Evolutionary conservation across 83 land plant genomes (phyloP).

Genomic region (Thuja plicata): DNA sequence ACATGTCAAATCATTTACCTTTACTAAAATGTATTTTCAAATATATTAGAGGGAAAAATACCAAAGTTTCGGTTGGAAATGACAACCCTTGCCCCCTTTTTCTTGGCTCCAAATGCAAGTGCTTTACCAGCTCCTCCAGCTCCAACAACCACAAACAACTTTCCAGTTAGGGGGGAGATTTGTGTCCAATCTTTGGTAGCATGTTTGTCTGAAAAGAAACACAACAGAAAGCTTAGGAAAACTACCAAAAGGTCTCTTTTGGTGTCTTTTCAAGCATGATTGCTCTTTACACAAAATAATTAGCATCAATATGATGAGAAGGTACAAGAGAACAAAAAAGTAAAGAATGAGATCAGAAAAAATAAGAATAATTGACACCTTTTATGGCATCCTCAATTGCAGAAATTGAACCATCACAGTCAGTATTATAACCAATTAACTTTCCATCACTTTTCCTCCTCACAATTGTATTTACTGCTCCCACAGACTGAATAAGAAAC

Average conservation of each 20-base stretch:
- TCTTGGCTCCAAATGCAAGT: constrained; percentile 52
- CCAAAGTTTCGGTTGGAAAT: constrained; percentile 50
- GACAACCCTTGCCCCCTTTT: constrained; percentile 38
- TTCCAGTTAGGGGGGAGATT: constrained; percentile 32
- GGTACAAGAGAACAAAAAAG: not conserved
- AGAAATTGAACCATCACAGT: constrained; percentile 22
- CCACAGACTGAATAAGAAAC: constrained; percentile 19
- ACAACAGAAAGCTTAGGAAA: not conserved
- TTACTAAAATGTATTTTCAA: not conserved
- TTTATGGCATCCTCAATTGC: constrained; percentile 26
- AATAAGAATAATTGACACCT: not conserved
- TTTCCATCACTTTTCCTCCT: constrained; percentile 24
- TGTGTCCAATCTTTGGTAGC: not conserved
- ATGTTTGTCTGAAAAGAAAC: not conserved
- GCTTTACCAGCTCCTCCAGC: constrained; percentile 66
- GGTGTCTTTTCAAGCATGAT: not conserved
- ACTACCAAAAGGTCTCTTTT: not conserved
- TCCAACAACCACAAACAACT: constrained; percentile 46
- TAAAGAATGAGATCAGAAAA: not conserved
- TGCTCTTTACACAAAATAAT: not conserved
- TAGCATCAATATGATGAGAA: not conserved
- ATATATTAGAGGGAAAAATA: constrained; percentile 8
- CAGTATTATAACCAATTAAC: constrained; percentile 27
- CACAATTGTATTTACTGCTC: constrained; percentile 30
- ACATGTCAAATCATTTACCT: not conserved